Evolutionary conservation across 306 rosid genomes (phyloP).

Genomic region (Vigna unguiculata): DNA sequence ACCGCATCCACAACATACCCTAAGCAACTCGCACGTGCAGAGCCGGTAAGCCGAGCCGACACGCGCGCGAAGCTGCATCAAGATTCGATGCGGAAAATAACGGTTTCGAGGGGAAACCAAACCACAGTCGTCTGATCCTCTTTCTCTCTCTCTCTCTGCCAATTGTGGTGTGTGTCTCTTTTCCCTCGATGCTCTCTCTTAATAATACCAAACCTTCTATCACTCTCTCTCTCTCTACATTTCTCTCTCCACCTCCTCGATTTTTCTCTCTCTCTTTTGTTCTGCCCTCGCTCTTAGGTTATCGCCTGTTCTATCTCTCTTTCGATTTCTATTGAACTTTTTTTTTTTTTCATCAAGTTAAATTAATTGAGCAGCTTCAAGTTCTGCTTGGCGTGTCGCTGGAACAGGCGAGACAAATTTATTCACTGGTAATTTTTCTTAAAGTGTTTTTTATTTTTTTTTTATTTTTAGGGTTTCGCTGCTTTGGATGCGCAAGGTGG

Average conservation of each 20-base stretch:
- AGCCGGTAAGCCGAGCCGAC: conserved; percentile 4
- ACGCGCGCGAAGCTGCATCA: conserved; percentile 57
- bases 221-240: neutral
- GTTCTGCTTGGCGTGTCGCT: conserved; percentile 35
- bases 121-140: conserved; percentile 59
- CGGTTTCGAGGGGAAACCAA: conserved; percentile 57
- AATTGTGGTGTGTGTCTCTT: conserved; percentile 42
- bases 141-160: conserved; percentile 24
- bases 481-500: conserved; percentile 36
- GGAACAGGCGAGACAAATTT: neutral
- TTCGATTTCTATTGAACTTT: neutral
- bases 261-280: conserved; percentile 5
- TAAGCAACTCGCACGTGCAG: neutral
- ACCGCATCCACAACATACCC: neutral
- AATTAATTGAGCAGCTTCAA: conserved; percentile 35
- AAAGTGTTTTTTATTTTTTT: too few relatives aligned
- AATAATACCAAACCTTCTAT: conserved; percentile 38
- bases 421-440: conserved; percentile 30
- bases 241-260: neutral
- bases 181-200: conserved; percentile 38
- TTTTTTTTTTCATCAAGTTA: neutral
- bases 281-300: conserved; percentile 39
- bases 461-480: conserved; percentile 51
- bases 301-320: conserved; percentile 41
- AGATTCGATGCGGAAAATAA: conserved; percentile 54